Evolutionary conservation across 768 basidiomycete species (phyloP), one percentile per base, ranked within the genome.

Genomic region (Boletus pseudo-olivaceus): DNA sequence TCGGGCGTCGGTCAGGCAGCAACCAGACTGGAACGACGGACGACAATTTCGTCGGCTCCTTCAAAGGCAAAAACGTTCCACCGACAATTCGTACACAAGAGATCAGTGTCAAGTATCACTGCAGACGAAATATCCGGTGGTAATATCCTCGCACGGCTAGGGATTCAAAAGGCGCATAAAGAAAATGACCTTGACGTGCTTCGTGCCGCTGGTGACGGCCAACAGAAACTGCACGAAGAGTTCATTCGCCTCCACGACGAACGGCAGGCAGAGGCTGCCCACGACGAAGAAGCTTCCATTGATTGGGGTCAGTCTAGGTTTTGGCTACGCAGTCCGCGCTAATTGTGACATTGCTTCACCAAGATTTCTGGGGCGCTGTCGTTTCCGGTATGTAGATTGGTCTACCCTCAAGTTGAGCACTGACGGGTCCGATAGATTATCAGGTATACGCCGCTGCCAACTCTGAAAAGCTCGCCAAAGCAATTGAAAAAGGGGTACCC

Each of bases 291-390:
- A 49, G 74, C 66, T 34, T 67, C 70, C 47, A 87, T 91, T 62
- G 88, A 92, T 63, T 93, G 90, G 91, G 85, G 90, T 90, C 79
- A 74, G 59, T 57, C 35, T 33, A 6, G 20, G 38, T 34, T 30
- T 39, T 19, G 7, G 27, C 30, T 9, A 35, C 23, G 14, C 23
- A 41, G 23, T 20, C 7, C 34, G 3, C 39, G 32, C 57, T 67
- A 40, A 63, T 29, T 12, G 46, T 33, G 27, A 47, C 29, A 34
- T 43, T 11, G 20, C 39, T 48, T 23, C 35, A 47, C 53, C 61
- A 59, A 94, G 91, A 89, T 61, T 97, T 98, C 74, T 97, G 97
- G 97, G 95, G 94, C 1, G 82, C 79, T 10, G 95, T 99, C 3
- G 88, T 98, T 67, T 90, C 89, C 60, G 90, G 90, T 88, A 63